Base-by-base conservation (phyloP, 1,139 yeast species). In the Zygoascus sp. region DNA sequence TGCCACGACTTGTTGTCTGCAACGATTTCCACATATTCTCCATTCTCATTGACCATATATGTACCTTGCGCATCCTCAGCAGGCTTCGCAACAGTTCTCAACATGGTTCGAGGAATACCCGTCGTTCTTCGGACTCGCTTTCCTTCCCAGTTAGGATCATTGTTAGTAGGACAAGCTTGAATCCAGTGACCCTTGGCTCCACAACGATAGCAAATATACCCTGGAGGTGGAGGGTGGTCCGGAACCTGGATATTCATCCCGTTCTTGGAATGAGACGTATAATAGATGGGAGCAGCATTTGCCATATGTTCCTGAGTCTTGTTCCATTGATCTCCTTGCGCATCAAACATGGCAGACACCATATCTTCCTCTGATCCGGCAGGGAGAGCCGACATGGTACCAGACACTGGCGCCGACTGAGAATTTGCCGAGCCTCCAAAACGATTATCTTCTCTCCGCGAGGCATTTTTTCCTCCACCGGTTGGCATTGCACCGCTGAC, bases 181-280 rank as follows among this genome's bases (percentile, higher is more conserved):
- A 94, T 90, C 92, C 95, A 90, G 65, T 92, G 99, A 53, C 92
- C 96, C 65, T 89, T 87, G 42, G 87, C 89, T 45, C 98, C 98
- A 70, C 99, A 92, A 63, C 97, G 76, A 65, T 92, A 90, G 65
- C 98, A 92, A 62, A 90, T 83, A 61, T 92, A 92, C 1, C 96
- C 96, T 3, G 96, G 92, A 1, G 98, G 98, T 3, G 97, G 96
- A 6, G 85, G 79, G 55, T 83, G 85, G 55, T 80, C 90, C 34
- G 76, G 70, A 2, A 58, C 66, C 16, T 57, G 58, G 15, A 57
- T 58, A 39, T 56, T 58, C 64, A 66, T 55, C 45, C 58, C 57
- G 27, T 59, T 56, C 36, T 55, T 56, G 13, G 61, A 56, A 15
- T 47, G 44, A 13, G 54, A 52, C 9, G 54, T 47, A 43, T 53